phyloP scores from a whole-genome alignment of 176 grass and related monocot species.

The Rhynchospora pubera region DNA sequence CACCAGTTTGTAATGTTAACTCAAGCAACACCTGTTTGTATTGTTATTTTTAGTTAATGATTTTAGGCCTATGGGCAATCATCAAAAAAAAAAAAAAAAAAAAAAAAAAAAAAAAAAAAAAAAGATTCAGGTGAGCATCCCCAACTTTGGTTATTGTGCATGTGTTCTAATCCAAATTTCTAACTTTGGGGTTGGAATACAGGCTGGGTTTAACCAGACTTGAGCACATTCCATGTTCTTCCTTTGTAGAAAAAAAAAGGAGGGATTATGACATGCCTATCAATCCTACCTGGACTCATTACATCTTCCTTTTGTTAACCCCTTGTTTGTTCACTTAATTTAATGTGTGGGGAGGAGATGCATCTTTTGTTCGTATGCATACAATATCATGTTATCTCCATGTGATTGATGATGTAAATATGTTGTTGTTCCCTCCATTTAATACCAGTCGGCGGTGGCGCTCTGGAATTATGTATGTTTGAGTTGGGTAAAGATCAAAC shows the following conservation, averaged over 20 bases:
- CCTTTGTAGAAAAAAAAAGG: background rate
- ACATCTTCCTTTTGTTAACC: constrained; percentile 3
- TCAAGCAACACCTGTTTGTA: too few relatives aligned
- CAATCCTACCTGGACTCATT: constrained; percentile 20
- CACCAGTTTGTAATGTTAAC: too few relatives aligned
- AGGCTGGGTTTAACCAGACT: constrained; percentile 10
- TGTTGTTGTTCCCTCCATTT: constrained; percentile 22
- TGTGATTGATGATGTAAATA: constrained; percentile 6
- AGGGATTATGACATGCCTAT: background rate
- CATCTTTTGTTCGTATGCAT: constrained; percentile 11
- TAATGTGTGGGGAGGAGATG: background rate
- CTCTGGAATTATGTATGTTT: background rate
- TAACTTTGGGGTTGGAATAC: constrained; percentile 9
- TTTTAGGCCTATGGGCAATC: too few relatives aligned
- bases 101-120: too few relatives aligned
- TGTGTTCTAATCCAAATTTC: constrained; percentile 6
- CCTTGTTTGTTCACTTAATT: constrained; percentile 1
- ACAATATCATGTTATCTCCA: constrained; percentile 11
- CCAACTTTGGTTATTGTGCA: background rate
- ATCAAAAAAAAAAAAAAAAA: too few relatives aligned
- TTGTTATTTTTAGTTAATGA: too few relatives aligned
- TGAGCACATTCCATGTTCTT: constrained; percentile 18
- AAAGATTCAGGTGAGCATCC: too few relatives aligned
- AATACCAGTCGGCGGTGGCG: constrained; percentile 6
- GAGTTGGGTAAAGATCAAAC: background rate